A percentile compares a stretch with the other conserved stretches of the same genome.
These are phyloP conservation scores for Xylariaceae sp. DNA, from an alignment of 2,329 filamentous ascomycete species.

Conservation along the genomic window DNA sequence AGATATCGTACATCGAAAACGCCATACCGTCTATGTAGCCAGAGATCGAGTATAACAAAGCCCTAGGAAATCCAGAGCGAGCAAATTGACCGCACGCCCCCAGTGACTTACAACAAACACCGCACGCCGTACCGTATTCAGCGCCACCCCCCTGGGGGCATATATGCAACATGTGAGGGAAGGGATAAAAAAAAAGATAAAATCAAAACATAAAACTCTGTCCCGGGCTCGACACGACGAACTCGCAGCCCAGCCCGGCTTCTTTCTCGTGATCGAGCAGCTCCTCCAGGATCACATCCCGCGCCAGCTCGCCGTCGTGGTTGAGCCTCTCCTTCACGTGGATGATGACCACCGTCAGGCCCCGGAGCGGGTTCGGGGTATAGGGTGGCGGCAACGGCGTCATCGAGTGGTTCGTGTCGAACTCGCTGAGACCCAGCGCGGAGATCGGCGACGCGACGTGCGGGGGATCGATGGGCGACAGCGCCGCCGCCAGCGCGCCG, in stretches of 20 bases:
- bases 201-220: conserved; percentile 58
- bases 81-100: neutral
- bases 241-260: conserved; percentile 74
- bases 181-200: neutral
- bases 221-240: conserved; percentile 70
- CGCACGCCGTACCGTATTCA: conserved; percentile 11
- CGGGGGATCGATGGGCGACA: conserved; percentile 44
- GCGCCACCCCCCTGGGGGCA: neutral
- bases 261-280: conserved; percentile 67
- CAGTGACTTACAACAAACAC: conserved; percentile 1
- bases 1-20: neutral
- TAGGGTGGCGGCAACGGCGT: conserved; percentile 18
- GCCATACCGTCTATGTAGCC: conserved; percentile 9
- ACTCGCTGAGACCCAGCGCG: conserved; percentile 47
- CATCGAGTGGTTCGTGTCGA: conserved; percentile 29
- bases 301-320: conserved; percentile 68
- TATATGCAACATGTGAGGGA: conserved; percentile 11
- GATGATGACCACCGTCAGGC: conserved; percentile 82
- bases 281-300: conserved; percentile 70
- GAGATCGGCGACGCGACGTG: conserved; percentile 52
- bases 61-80: conserved; percentile 12
- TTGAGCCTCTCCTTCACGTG: conserved; percentile 87
- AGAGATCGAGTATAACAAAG: conserved; percentile 1
- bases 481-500: no score
- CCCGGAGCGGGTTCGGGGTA: conserved; percentile 59